Percentiles rank a stretch among this genome's conserved stretches.
Evolutionary conservation across 164 flowering plant genomes (phyloP).

Genomic region (Chimonanthus salicifolius): DNA sequence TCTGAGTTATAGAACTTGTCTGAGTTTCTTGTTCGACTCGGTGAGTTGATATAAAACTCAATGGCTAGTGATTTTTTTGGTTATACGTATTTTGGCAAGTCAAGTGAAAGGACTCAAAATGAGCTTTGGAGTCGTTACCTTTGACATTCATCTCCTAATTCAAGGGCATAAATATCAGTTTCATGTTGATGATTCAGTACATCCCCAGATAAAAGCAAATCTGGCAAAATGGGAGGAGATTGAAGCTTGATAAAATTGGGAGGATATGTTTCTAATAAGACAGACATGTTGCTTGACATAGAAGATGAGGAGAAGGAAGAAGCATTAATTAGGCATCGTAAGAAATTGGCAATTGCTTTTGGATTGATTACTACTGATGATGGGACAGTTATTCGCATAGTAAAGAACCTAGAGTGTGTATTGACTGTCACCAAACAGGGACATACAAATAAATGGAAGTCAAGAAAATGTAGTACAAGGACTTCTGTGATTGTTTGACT

Average conservation of each 20-base stretch:
- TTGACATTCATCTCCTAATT: background rate
- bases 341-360: constrained; percentile 44
- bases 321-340: constrained; percentile 33
- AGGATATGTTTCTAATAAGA: constrained; percentile 30
- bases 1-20: too few species aligned
- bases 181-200: constrained; percentile 25
- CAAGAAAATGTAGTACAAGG: too few species aligned
- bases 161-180: constrained; percentile 23
- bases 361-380: constrained; percentile 34
- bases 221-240: constrained; percentile 26
- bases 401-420: constrained; percentile 32
- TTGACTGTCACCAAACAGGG: constrained; percentile 28
- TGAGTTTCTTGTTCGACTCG: too few species aligned
- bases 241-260: constrained; percentile 17
- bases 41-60: too few species aligned
- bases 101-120: too few species aligned
- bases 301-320: constrained; percentile 38
- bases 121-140: too few species aligned
- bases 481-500: too few species aligned
- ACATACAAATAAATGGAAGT: too few species aligned
- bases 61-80: too few species aligned
- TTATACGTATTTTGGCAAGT: too few species aligned
- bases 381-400: constrained; percentile 32
- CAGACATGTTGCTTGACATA: constrained; percentile 16
- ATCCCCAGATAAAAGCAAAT: constrained; percentile 23